phyloP scores from a whole-genome alignment of 108 stramenopile genomes.

The Skeletonema costatum region DNA sequence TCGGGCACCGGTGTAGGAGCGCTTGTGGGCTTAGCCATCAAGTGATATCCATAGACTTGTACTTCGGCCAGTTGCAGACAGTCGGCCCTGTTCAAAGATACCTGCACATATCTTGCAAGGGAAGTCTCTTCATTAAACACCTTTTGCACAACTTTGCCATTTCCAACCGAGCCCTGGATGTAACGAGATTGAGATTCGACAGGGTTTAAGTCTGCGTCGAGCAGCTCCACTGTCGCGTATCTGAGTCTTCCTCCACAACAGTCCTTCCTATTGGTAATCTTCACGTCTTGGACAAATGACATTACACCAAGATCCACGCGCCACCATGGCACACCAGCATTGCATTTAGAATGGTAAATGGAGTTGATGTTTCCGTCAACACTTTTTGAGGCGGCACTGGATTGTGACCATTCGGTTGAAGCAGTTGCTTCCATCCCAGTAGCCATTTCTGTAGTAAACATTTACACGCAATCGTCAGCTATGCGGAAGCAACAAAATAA shows the following conservation, averaged over 20 bases:
- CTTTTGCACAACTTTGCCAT: slow-evolving; percentile 4
- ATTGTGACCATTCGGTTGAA: neutral
- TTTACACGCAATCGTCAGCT: neutral
- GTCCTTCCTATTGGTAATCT: neutral
- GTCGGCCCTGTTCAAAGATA: neutral
- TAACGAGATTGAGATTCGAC: slow-evolving; percentile 1
- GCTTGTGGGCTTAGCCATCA: slow-evolving; percentile 2
- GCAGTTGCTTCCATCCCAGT: neutral
- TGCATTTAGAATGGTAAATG: neutral
- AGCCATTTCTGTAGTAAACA: neutral
- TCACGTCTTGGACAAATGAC: slow-evolving; percentile 5
- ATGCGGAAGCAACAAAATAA: neutral
- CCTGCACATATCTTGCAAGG: slow-evolving; percentile 1
- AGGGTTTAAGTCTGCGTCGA: neutral
- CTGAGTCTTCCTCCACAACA: slow-evolving; percentile 14
- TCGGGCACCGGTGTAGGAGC: neutral
- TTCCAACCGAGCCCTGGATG: slow-evolving; percentile 5
- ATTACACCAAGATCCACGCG: slow-evolving; percentile 5
- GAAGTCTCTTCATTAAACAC: slow-evolving; percentile 6
- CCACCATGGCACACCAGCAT: neutral
- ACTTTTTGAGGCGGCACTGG: neutral
- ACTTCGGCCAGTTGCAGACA: slow-evolving; percentile 7
- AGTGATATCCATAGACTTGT: neutral
- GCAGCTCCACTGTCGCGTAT: neutral
- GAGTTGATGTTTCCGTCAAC: neutral